Evolutionary conservation across 2,329 filamentous ascomycete genomes (phyloP).

Genomic region (Microsporum ferrugineum): DNA sequence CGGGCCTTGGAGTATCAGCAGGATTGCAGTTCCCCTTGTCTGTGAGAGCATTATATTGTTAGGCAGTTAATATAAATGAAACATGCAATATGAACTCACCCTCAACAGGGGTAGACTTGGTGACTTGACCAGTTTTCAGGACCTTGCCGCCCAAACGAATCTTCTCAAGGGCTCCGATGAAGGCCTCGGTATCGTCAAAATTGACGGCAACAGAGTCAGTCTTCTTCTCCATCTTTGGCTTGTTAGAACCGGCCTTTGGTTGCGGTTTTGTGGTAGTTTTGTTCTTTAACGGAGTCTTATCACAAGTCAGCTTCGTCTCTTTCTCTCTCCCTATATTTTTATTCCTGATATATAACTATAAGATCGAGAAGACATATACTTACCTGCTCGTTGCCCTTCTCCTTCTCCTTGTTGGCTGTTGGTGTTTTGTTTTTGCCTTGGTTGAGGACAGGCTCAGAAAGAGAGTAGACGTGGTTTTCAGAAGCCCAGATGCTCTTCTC

Average conservation of each 20-base stretch:
- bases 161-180: neutral
- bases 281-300: neutral
- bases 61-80: neutral
- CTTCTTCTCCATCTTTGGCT: neutral
- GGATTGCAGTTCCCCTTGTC: neutral
- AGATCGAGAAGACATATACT: neutral
- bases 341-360: no score
- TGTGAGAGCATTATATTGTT: neutral
- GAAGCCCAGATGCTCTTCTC: slow-evolving; percentile 12
- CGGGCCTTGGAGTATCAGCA: neutral
- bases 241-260: neutral
- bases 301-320: neutral
- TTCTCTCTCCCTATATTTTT: no score
- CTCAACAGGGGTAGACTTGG: neutral
- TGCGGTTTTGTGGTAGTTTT: neutral
- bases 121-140: neutral
- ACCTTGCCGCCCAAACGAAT: neutral
- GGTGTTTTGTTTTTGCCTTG: neutral
- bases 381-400: neutral
- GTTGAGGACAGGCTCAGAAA: neutral
- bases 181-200: slow-evolving; percentile 2
- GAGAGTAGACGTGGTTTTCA: neutral
- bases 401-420: neutral
- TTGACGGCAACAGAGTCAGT: neutral
- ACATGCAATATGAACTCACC: neutral